Evolutionary conservation across 306 rosid genomes (phyloP).

Genomic region (Morella rubra): DNA sequence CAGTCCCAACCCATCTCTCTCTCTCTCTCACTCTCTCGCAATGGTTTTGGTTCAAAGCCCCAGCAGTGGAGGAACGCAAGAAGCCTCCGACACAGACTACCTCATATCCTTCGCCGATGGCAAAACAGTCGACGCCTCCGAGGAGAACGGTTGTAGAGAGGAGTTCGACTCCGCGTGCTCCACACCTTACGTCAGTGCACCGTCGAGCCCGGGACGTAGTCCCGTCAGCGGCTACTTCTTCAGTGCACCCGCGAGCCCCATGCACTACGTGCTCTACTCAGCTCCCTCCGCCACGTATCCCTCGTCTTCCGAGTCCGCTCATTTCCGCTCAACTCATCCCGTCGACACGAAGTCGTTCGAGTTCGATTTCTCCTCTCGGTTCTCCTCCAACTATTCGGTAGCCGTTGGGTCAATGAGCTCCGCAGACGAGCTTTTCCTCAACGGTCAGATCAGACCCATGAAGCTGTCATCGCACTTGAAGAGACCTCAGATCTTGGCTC

Average conservation of each 20-base stretch:
- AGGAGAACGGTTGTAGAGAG: not conserved
- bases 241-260: slow-evolving; percentile 1
- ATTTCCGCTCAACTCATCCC: not conserved
- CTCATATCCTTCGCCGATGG: not conserved
- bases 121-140: not conserved
- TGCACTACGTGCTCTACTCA: not conserved
- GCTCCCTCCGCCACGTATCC: not conserved
- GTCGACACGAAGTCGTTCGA: not conserved
- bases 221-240: not conserved
- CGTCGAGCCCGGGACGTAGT: not conserved
- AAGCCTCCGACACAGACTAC: not conserved
- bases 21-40: not conserved
- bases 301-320: not conserved
- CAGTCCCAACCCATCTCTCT: not conserved
- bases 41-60: not conserved
- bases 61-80: not conserved
- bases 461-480: slow-evolving; percentile 1
- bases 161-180: not conserved
- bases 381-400: not conserved
- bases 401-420: not conserved
- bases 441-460: slow-evolving; percentile 10
- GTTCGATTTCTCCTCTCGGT: not conserved
- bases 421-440: slow-evolving; percentile 2
- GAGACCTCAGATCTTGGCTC: slow-evolving; percentile 1
- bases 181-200: not conserved